Conservation (phyloP, 345 rosid genomes). For the Citrus medica region DNA sequence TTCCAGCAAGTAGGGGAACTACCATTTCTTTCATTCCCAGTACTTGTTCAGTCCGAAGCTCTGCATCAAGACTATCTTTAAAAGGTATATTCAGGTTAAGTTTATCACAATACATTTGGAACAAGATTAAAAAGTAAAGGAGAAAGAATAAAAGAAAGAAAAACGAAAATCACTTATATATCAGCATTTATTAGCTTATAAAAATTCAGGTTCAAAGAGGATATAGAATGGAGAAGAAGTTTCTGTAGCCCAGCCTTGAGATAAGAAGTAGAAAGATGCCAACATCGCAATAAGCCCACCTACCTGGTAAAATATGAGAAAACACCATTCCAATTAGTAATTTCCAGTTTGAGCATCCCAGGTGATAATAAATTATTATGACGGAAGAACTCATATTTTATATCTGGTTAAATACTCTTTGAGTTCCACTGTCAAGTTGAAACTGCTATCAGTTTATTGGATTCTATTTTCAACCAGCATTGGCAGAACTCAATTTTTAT, state of each 20-base stretch:
- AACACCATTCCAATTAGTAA: not conserved
- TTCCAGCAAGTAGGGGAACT: slow-evolving; percentile 87
- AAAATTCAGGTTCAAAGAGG: slow-evolving; percentile 33
- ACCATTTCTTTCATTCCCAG: slow-evolving; percentile 75
- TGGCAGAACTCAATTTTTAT: not conserved
- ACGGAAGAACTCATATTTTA: not conserved
- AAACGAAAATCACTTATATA: not conserved
- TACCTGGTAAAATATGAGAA: slow-evolving; percentile 44
- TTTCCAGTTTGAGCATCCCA: not conserved
- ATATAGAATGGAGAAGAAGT: slow-evolving; percentile 87
- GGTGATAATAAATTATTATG: not conserved
- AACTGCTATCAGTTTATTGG: not conserved
- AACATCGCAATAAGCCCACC: slow-evolving; percentile 93
- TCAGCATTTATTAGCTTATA: slow-evolving; percentile 1
- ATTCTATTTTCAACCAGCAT: not conserved
- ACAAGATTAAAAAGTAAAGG: not conserved
- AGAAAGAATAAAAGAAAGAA: not conserved
- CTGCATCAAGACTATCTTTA: slow-evolving; percentile 42
- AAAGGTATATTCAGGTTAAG: slow-evolving; percentile 71
- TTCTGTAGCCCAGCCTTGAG: slow-evolving; percentile 95
- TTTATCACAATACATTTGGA: slow-evolving; percentile 25
- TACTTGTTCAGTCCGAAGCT: slow-evolving; percentile 46
- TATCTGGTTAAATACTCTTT: not conserved
- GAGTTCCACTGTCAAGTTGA: not conserved
- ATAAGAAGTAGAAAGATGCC: slow-evolving; percentile 79